Evolutionary conservation across 2,329 filamentous ascomycete genomes (phyloP).

Genomic region (Herpotrichia juniperi): DNA sequence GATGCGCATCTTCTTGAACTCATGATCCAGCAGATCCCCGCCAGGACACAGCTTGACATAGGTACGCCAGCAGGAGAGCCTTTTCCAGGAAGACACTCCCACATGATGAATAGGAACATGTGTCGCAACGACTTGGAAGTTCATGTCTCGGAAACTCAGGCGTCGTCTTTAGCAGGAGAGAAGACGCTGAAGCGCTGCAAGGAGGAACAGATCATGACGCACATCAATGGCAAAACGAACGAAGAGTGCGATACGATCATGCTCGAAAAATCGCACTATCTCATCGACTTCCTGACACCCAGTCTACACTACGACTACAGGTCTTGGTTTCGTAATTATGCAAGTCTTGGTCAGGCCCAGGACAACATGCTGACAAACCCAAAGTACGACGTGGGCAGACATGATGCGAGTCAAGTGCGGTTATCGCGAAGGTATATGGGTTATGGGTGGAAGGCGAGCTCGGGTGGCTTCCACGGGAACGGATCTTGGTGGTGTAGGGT

Average conservation of each 20-base stretch:
- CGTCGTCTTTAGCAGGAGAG: not conserved
- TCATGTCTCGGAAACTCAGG: not conserved
- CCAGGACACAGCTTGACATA: not conserved
- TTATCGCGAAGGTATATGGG: not conserved
- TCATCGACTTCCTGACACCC: not conserved
- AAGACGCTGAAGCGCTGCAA: not conserved
- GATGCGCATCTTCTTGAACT: not conserved
- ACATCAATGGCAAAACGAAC: not conserved
- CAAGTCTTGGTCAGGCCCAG: not conserved
- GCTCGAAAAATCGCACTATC: conserved; percentile 1
- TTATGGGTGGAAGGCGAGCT: conserved; percentile 2
- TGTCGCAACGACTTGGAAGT: not conserved
- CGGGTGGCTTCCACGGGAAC: not conserved
- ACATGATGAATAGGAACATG: not conserved
- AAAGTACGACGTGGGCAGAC: conserved; percentile 1
- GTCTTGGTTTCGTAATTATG: not conserved
- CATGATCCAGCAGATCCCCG: not conserved
- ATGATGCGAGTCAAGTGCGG: not conserved
- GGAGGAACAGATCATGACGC: not conserved
- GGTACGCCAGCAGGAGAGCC: not conserved
- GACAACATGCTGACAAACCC: conserved; percentile 5
- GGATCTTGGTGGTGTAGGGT: not conserved
- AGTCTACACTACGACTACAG: not conserved
- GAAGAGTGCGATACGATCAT: conserved; percentile 4
- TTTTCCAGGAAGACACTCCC: not conserved